A percentile compares a stretch with the other conserved stretches of the same genome.
Evolutionary conservation across 2,329 filamentous ascomycete genomes (phyloP).

Genomic region (Ceratocystiopsis brevicomis): DNA sequence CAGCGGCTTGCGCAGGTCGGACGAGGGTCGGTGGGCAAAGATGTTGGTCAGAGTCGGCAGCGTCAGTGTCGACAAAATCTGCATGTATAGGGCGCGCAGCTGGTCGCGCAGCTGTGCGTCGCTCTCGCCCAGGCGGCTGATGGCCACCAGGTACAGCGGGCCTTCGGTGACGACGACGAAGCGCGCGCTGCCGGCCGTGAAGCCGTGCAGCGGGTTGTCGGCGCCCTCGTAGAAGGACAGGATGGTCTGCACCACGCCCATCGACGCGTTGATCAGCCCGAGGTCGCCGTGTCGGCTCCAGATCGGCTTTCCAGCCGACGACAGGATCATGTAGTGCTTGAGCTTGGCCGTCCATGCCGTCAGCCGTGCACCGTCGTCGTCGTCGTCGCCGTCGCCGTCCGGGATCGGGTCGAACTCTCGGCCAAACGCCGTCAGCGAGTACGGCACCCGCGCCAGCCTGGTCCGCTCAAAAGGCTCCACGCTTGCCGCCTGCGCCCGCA

Average conservation of each 20-base stretch:
- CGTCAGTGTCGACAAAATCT: slow-evolving; percentile 88
- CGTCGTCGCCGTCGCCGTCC: slow-evolving; percentile 18
- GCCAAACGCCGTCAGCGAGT: slow-evolving; percentile 46
- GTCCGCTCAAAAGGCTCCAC: slow-evolving; percentile 41
- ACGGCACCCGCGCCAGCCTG: slow-evolving; percentile 23
- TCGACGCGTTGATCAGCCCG: slow-evolving; percentile 75
- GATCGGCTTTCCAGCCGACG: slow-evolving; percentile 89
- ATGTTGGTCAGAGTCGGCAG: slow-evolving; percentile 71
- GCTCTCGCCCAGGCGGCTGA: slow-evolving; percentile 82
- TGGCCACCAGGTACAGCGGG: slow-evolving; percentile 80
- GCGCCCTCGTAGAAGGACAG: slow-evolving; percentile 87
- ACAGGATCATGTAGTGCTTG: slow-evolving; percentile 94
- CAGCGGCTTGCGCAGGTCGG: slow-evolving; percentile 72
- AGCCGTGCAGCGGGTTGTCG: slow-evolving; percentile 59
- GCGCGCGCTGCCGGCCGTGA: slow-evolving; percentile 68
- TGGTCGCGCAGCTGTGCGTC: slow-evolving; percentile 74
- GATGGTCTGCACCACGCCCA: slow-evolving; percentile 90
- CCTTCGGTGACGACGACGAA: slow-evolving; percentile 77
- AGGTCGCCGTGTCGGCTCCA: slow-evolving; percentile 91
- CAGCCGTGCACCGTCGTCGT: slow-evolving; percentile 40
- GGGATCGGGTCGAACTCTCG: slow-evolving; percentile 63
- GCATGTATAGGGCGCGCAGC: slow-evolving; percentile 90
- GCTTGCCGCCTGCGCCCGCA: slow-evolving; percentile 41
- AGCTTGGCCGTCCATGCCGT: slow-evolving; percentile 73
- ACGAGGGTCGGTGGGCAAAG: slow-evolving; percentile 81